Base-by-base conservation (phyloP, 441 rosid species). In the Gossypium gossypioides region DNA sequence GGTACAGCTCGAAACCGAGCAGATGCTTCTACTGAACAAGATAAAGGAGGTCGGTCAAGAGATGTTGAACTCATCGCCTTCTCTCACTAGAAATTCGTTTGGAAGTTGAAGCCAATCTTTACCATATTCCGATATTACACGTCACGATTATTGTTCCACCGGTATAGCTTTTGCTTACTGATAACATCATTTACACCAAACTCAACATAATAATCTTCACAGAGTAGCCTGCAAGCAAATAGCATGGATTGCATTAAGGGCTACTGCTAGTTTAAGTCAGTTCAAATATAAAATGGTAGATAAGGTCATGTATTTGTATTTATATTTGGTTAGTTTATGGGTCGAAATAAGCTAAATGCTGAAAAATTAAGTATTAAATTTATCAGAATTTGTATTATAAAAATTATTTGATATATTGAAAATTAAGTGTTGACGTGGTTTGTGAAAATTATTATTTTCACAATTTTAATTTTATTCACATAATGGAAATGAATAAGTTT, bases 31-130 rank as follows among this genome's bases (percentile, higher is more conserved):
- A 21, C 80, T 91, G 1, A 81, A 82, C 79, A 92, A 94, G 88
- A 87, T 94, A 73, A 87, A 88, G 79, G 97, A 92, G 72, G 94
- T 94, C 19, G 99, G 97, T 57, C 84, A 85, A 55, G 99, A 94
- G 81, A 83, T 94, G n/a, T 72, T 84, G 29, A 80, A 78, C 86
- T 82, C 96, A 3, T 77, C 91, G 2, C 84, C 94, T n/a, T 63
- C 84, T 55, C 25, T 27, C 29, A 81, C 51, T 75, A 79, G 87
- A 74, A 79, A 79, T 75, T 58, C 82, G 69, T 78, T 85, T 6
- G 74, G 76, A 73, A 63, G 60, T 40, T 84, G 72, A 75, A 61
- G 54, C 77, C 29, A 32, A 66, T 56, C 62, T 15, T 1, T 12
- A 12, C 51, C 34, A 24, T 16, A 3, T 22, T 54, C 58, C 24